Evolutionary conservation across 768 basidiomycete genomes (phyloP).

Genomic region (Tulasnella sp.): DNA sequence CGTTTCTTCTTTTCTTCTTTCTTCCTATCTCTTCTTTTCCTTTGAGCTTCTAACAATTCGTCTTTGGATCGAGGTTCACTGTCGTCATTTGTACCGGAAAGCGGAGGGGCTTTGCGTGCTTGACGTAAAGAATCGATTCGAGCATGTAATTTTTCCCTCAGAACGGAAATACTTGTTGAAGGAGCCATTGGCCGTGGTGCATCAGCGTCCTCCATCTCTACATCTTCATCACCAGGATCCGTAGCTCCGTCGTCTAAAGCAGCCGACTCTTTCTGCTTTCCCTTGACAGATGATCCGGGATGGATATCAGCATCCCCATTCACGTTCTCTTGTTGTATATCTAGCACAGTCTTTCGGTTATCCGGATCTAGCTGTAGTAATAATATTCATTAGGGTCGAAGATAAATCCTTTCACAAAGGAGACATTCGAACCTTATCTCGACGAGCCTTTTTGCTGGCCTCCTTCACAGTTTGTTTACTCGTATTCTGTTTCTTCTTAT

Average conservation of each 20-base stretch:
- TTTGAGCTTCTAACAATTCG: constrained; percentile 65
- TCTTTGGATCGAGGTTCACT: constrained; percentile 37
- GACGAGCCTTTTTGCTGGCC: constrained; percentile 75
- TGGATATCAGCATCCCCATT: too few species aligned
- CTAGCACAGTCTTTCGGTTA: constrained; percentile 66
- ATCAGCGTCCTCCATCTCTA: constrained; percentile 25
- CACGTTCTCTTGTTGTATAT: constrained; percentile 50
- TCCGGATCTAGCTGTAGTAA: constrained; percentile 74
- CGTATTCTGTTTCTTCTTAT: constrained; percentile 74
- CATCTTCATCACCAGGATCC: constrained; percentile 22
- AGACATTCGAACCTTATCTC: constrained; percentile 50
- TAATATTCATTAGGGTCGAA: neutral
- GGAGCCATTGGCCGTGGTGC: neutral
- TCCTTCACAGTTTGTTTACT: constrained; percentile 82
- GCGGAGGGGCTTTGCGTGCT: too few species aligned
- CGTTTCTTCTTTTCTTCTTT: constrained; percentile 50
- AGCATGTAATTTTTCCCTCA: constrained; percentile 63
- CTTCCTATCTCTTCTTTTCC: constrained; percentile 76
- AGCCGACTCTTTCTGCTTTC: constrained; percentile 24
- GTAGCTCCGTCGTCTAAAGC: constrained; percentile 24
- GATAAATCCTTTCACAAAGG: neutral
- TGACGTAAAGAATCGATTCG: constrained; percentile 58
- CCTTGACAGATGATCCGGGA: constrained; percentile 22
- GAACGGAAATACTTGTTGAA: constrained; percentile 40
- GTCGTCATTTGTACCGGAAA: too few species aligned